Evolutionary conservation across 2,329 filamentous ascomycete species (phyloP).

Genomic region (Colletotrichum liriopes): DNA sequence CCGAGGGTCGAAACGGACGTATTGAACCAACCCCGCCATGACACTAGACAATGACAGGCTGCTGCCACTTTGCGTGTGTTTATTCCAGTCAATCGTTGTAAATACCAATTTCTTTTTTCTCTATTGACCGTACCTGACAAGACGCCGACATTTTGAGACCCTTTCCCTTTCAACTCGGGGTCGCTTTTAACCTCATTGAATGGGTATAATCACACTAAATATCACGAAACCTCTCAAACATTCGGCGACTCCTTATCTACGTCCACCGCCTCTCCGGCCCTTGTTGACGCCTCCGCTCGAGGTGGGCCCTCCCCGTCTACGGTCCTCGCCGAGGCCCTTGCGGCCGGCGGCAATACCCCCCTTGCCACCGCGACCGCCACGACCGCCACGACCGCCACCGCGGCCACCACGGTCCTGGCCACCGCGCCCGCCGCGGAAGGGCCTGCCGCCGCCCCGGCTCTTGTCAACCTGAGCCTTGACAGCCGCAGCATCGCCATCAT

Average conservation of each 20-base stretch:
- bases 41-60: not conserved
- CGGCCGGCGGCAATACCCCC: slow-evolving; percentile 64
- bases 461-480: slow-evolving; percentile 66
- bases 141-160: slow-evolving; percentile 34
- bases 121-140: slow-evolving; percentile 32
- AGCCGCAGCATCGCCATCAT: slow-evolving; percentile 66
- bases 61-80: not conserved
- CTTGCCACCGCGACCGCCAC: slow-evolving; percentile 63
- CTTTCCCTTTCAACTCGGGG: slow-evolving; percentile 26
- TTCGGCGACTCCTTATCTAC: slow-evolving; percentile 34
- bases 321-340: slow-evolving; percentile 67
- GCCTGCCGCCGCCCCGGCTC: slow-evolving; percentile 47
- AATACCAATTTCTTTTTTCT: slow-evolving; percentile 39
- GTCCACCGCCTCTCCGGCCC: slow-evolving; percentile 36
- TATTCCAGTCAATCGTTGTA: slow-evolving; percentile 27
- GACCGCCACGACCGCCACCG: slow-evolving; percentile 57
- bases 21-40: not conserved
- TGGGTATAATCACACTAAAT: slow-evolving; percentile 43
- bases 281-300: slow-evolving; percentile 40
- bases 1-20: slow-evolving; percentile 31
- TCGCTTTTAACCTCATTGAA: slow-evolving; percentile 42
- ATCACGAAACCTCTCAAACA: slow-evolving; percentile 34
- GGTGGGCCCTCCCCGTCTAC: slow-evolving; percentile 56
- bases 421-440: slow-evolving; percentile 51
- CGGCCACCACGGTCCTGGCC: slow-evolving; percentile 50